These are phyloP conservation scores for Tetrapisispora pingtungensis DNA, from an alignment of 805 yeast genomes.

Conservation along the genomic window DNA sequence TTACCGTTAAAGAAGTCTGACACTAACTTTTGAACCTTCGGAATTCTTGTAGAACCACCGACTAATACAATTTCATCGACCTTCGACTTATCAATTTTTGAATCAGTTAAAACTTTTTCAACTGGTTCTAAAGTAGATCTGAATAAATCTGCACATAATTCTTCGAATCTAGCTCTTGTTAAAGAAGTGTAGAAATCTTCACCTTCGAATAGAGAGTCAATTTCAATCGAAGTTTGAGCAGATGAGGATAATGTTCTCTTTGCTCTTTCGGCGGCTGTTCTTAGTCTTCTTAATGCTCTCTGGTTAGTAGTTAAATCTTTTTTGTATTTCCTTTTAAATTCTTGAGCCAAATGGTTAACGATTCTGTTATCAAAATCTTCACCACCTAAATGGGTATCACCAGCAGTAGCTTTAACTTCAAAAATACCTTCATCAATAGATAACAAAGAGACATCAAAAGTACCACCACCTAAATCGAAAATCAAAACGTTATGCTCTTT, in stretches of 20 bases:
- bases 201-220: conserved; percentile 92
- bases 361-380: conserved; percentile 94
- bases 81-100: conserved; percentile 81
- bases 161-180: conserved; percentile 97
- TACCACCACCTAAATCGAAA: conserved; percentile 97
- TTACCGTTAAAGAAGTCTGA: conserved; percentile 96
- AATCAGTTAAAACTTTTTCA: conserved; percentile 85
- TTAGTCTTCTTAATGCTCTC: conserved; percentile 92
- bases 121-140: conserved; percentile 92
- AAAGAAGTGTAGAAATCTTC: conserved; percentile 91
- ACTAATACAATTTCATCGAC: conserved; percentile 89
- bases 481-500: conserved; percentile 82
- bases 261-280: conserved; percentile 98
- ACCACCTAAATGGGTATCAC: conserved; percentile 83
- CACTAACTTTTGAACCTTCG: conserved; percentile 90
- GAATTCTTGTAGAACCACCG: conserved; percentile 98
- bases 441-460: conserved; percentile 89
- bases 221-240: conserved; percentile 90
- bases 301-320: conserved; percentile 83
- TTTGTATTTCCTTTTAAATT: conserved; percentile 93
- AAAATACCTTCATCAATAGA: conserved; percentile 93
- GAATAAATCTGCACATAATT: conserved; percentile 86
- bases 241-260: conserved; percentile 96
- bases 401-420: conserved; percentile 83
- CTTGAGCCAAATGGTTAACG: conserved; percentile 81